phyloP scores from a whole-genome alignment of 163 green algal species.

The Scenedesmus sp. region DNA sequence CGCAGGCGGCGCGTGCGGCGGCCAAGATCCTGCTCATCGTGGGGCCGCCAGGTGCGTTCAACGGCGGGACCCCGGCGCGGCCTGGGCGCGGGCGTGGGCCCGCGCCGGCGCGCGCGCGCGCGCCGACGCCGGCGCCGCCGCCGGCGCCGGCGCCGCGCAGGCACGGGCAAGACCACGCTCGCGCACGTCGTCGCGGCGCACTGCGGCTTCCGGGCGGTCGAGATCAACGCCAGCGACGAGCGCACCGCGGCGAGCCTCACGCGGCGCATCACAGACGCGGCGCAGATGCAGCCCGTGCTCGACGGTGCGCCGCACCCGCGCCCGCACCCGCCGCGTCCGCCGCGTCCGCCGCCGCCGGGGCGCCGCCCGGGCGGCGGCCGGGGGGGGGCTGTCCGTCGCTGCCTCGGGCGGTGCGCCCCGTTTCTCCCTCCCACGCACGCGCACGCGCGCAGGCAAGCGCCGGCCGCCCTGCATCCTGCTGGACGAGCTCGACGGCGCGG shows the following conservation, averaged over 20 bases:
- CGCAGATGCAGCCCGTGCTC: slow-evolving; percentile 71
- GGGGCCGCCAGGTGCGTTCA: slow-evolving; percentile 81
- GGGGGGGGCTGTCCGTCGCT: too few species aligned
- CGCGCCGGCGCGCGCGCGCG: too few species aligned
- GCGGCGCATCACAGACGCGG: slow-evolving; percentile 71
- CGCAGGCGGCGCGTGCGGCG: slow-evolving; percentile 40
- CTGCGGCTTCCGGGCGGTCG: slow-evolving; percentile 93
- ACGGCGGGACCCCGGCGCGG: too few species aligned
- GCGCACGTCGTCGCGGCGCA: slow-evolving; percentile 91
- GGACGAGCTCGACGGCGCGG: slow-evolving; percentile 81
- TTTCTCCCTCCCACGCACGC: too few species aligned
- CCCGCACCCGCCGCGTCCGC: too few species aligned
- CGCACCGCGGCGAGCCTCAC: slow-evolving; percentile 73
- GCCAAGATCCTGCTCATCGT: slow-evolving; percentile 85
- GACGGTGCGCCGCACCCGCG: too few species aligned
- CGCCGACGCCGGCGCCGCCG: not conserved
- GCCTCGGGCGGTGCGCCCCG: too few species aligned
- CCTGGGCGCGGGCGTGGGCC: too few species aligned
- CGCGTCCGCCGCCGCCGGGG: too few species aligned
- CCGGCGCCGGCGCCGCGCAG: slow-evolving; percentile 50
- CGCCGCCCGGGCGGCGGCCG: too few species aligned
- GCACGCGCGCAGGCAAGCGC: not conserved
- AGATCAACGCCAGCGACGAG: slow-evolving; percentile 97
- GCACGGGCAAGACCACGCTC: slow-evolving; percentile 96
- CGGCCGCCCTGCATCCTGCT: slow-evolving; percentile 45